phyloP scores from a whole-genome alignment of 2,329 filamentous ascomycete genomes.

The Aspergillus tubingensis region DNA sequence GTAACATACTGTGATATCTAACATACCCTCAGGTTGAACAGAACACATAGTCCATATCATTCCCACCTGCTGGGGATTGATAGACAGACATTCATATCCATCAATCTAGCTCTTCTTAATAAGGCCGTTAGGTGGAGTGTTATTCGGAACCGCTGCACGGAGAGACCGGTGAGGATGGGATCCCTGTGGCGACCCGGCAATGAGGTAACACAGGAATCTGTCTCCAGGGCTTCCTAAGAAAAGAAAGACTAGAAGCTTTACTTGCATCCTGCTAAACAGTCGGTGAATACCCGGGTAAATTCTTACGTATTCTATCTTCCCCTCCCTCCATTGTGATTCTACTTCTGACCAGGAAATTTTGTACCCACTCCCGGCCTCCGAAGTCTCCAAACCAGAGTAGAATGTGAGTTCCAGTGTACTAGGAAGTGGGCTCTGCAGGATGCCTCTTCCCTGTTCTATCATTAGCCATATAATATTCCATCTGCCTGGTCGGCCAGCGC shows the following conservation, averaged over 20 bases:
- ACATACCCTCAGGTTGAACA: neutral
- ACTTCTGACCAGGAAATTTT: neutral
- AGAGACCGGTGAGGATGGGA: neutral
- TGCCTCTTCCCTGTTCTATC: neutral
- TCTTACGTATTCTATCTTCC: neutral
- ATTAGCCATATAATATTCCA: neutral
- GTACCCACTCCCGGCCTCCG: neutral
- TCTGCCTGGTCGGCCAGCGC: conserved; percentile 10
- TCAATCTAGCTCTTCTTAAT: neutral
- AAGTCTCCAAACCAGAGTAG: neutral
- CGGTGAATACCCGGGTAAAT: neutral
- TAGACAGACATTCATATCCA: neutral
- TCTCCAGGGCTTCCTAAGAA: neutral
- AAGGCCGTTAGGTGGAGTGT: neutral
- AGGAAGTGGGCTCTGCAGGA: neutral
- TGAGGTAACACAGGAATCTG: neutral
- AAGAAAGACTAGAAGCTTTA: neutral
- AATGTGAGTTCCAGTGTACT: neutral
- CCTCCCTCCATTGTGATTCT: neutral
- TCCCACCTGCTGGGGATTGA: neutral
- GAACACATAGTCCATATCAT: neutral
- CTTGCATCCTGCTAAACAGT: neutral
- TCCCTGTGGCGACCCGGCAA: neutral
- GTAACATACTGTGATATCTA: too few relatives aligned
- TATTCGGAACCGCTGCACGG: neutral